Percentiles rank a stretch among this genome's conserved stretches.
Conservation (phyloP, 805 yeast species). For the Metschnikowia lachancei region DNA sequence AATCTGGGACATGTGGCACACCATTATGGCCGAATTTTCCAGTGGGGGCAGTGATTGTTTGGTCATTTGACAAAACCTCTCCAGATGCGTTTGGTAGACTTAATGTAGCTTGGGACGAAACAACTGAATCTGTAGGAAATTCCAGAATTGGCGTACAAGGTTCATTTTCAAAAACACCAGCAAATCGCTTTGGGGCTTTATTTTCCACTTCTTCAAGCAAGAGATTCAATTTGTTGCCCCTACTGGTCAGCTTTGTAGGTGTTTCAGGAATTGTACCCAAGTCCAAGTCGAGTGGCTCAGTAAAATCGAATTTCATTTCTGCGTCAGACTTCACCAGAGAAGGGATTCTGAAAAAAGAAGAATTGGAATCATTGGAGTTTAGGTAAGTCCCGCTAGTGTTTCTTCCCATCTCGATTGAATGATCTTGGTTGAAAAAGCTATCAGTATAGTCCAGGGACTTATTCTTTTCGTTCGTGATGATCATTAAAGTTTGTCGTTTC, state of each 20-base stretch:
- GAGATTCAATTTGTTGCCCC: slow-evolving; percentile 13
- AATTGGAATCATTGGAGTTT: slow-evolving; percentile 31
- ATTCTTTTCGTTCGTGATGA: slow-evolving; percentile 25
- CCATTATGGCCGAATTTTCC: slow-evolving; percentile 5
- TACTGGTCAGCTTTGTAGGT: slow-evolving; percentile 32
- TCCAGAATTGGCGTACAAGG: slow-evolving; percentile 23
- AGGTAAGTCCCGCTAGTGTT: slow-evolving; percentile 22
- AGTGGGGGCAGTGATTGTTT: slow-evolving; percentile 11
- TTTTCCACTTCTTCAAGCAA: slow-evolving; percentile 3
- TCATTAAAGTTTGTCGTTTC: slow-evolving; percentile 40
- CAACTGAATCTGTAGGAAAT: slow-evolving; percentile 19
- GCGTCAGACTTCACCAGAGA: slow-evolving; percentile 18
- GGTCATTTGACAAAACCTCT: slow-evolving; percentile 11
- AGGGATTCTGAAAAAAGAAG: slow-evolving; percentile 33
- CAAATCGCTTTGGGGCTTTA: slow-evolving; percentile 2
- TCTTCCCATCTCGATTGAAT: slow-evolving; percentile 42
- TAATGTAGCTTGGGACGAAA: slow-evolving; percentile 25
- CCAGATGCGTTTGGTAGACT: slow-evolving; percentile 13
- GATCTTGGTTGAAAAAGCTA: slow-evolving; percentile 16
- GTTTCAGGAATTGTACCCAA: slow-evolving; percentile 33
- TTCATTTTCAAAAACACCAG: slow-evolving; percentile 9
- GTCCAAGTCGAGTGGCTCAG: slow-evolving; percentile 17
- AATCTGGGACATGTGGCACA: not conserved
- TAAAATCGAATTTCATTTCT: slow-evolving; percentile 22
- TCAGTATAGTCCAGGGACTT: slow-evolving; percentile 15